Base-by-base conservation (phyloP, 352 stramenopile species). In the Pilasporangium apinafurcum region DNA sequence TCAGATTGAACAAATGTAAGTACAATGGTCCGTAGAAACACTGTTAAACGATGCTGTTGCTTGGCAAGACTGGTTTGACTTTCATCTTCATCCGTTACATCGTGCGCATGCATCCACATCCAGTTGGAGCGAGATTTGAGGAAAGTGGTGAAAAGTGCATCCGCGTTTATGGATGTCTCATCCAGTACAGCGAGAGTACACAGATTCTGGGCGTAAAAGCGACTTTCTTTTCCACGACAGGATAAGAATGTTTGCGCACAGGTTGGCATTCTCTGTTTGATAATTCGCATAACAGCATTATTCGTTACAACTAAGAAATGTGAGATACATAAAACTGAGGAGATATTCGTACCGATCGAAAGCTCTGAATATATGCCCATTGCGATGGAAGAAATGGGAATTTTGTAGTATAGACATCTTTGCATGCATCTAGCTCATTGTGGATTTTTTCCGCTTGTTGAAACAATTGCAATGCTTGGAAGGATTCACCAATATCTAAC, bases 121-220 rank as follows among this genome's bases (percentile, higher is more conserved):
- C 79, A 87, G 27, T 67, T 68, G 8, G 57, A 62, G 21, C 79
- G 71, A 43, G 62, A 63, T 8, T 67, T 35, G 2, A 92, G 43
- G 49, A 84, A 86, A 12, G 53, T 29, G 2, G 55, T 45, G 25
- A 86, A 59, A 0, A 88, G 43, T 31, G 63, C 53, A 1, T 73
- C 50, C 7, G 59, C 44, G 14, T 26, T 48, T 29, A 67, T 54
- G 6, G 40, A 42, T 2, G 54, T 44, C 2, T 66, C 52, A 3
- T 53, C 53, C 13, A 86, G 53, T 32, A 72, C 46, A 1, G 59
- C 54, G 29, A 89, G 41, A 5, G 72, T 59, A 25, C 64, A 71
- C 50, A 92, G 45, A 28, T 81, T 89, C 2, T 81, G 62, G 0
- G 69, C 69, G 34, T 92, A 92, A 33, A 92, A 89, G 7, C 32